Conservation (phyloP, 768 basidiomycete species). For the Guyanaporus albipodus region DNA sequence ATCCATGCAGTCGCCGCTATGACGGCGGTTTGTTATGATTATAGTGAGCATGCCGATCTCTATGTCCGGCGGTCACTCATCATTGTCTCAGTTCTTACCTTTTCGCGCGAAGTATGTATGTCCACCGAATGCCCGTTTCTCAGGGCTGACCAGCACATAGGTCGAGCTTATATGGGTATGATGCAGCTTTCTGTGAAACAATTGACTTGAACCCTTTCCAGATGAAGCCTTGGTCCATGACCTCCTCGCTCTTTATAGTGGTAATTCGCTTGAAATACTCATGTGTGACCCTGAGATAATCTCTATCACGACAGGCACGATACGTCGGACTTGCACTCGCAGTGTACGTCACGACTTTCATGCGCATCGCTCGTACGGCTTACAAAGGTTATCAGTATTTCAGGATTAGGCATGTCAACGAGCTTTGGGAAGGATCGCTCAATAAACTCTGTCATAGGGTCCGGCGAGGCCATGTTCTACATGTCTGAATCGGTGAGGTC, state of each 20-base stretch:
- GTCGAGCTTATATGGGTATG: conserved; percentile 14
- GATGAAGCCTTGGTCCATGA: conserved; percentile 11
- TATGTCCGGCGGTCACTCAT: not conserved
- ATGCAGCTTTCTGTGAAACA: not conserved
- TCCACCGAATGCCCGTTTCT: too few relatives aligned
- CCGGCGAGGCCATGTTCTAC: not conserved
- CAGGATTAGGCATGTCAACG: not conserved
- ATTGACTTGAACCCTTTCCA: not conserved
- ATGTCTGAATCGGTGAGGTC: conserved; percentile 1
- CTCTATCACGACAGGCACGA: not conserved
- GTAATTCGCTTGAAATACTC: not conserved
- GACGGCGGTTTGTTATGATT: conserved; percentile 8
- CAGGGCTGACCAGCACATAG: not conserved
- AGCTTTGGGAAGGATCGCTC: not conserved
- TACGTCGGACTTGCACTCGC: conserved; percentile 7
- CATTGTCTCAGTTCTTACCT: conserved; percentile 4
- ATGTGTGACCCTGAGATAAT: not conserved
- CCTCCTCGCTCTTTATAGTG: conserved; percentile 9
- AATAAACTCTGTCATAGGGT: not conserved
- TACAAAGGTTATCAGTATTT: not conserved
- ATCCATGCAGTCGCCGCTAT: conserved; percentile 1
- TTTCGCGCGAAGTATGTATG: conserved; percentile 7
- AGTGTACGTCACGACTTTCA: conserved; percentile 1
- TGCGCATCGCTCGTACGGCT: not conserved
- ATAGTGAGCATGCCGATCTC: not conserved